These are phyloP conservation scores for Teratosphaeria gauchensis DNA, from an alignment of 2,329 filamentous ascomycete species.

Conservation along the genomic window DNA sequence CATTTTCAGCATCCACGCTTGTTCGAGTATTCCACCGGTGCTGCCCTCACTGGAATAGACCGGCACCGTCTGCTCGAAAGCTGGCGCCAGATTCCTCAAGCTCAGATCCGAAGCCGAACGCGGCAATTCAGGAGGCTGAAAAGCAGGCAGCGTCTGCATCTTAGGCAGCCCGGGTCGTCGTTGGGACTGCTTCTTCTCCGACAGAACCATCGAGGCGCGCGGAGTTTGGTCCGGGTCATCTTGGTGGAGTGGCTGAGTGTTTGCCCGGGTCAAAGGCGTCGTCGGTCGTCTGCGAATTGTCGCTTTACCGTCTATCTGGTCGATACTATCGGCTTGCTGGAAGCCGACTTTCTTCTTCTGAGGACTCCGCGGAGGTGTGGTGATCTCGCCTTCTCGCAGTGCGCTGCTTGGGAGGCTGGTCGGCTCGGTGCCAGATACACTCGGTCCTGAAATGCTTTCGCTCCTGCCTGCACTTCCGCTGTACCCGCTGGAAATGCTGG, in stretches of 20 bases:
- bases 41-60: constrained; percentile 10
- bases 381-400: constrained; percentile 26
- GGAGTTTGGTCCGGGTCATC: constrained; percentile 30
- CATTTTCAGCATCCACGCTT: constrained; percentile 88
- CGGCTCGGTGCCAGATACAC: constrained; percentile 32
- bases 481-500: constrained; percentile 41
- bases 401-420: constrained; percentile 11
- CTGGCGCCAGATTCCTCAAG: constrained; percentile 14
- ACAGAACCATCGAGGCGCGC: constrained; percentile 18
- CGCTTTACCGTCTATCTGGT: not conserved
- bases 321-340: constrained; percentile 4
- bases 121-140: constrained; percentile 1
- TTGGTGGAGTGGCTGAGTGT: constrained; percentile 3
- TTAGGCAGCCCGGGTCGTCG: constrained; percentile 10
- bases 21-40: constrained; percentile 54
- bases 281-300: constrained; percentile 7
- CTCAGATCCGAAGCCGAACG: constrained; percentile 13
- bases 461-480: constrained; percentile 23
- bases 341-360: constrained; percentile 27
- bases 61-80: not conserved
- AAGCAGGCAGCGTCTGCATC: constrained; percentile 10
- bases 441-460: constrained; percentile 6
- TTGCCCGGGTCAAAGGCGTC: constrained; percentile 8
- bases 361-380: constrained; percentile 43
- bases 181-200: constrained; percentile 7